Percentiles rank a stretch among this genome's conserved stretches.
These are phyloP conservation scores for Chrysosphaeria jannelii DNA, from an alignment of 2,329 filamentous ascomycete species.

Conservation along the genomic window DNA sequence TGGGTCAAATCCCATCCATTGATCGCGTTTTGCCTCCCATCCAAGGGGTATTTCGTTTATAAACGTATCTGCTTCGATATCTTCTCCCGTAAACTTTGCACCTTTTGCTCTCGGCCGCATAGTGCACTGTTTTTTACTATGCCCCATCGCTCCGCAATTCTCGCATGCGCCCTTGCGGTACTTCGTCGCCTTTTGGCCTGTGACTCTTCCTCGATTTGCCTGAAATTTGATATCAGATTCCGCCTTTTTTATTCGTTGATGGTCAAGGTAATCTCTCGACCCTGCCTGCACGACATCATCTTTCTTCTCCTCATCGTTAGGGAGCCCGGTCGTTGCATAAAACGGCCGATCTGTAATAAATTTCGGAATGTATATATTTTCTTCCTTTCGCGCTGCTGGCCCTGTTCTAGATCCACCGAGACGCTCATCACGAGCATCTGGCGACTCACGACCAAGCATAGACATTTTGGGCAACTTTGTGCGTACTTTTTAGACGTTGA, in stretches of 20 bases:
- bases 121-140: conserved; percentile 83
- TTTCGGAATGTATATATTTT: conserved; percentile 92
- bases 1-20: conserved; percentile 94
- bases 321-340: conserved; percentile 49
- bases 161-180: conserved; percentile 95
- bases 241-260: conserved; percentile 66
- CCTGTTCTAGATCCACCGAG: conserved; percentile 5
- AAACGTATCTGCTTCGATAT: conserved; percentile 79
- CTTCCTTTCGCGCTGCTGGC: conserved; percentile 29
- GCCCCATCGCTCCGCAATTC: conserved; percentile 91
- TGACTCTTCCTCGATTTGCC: too few relatives aligned
- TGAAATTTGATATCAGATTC: conserved; percentile 53
- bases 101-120: conserved; percentile 67
- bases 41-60: conserved; percentile 64
- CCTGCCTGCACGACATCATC: conserved; percentile 1
- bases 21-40: conserved; percentile 92
- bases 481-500: too few relatives aligned
- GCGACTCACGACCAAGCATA: conserved; percentile 5
- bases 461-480: conserved; percentile 3
- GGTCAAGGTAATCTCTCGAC: conserved; percentile 49
- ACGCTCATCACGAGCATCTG: conserved; percentile 5
- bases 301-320: conserved; percentile 23
- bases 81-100: conserved; percentile 69
- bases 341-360: conserved; percentile 98
- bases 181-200: conserved; percentile 88